phyloP scores from a whole-genome alignment of 2,329 filamentous ascomycete genomes.

The Colletotrichum sp. region DNA sequence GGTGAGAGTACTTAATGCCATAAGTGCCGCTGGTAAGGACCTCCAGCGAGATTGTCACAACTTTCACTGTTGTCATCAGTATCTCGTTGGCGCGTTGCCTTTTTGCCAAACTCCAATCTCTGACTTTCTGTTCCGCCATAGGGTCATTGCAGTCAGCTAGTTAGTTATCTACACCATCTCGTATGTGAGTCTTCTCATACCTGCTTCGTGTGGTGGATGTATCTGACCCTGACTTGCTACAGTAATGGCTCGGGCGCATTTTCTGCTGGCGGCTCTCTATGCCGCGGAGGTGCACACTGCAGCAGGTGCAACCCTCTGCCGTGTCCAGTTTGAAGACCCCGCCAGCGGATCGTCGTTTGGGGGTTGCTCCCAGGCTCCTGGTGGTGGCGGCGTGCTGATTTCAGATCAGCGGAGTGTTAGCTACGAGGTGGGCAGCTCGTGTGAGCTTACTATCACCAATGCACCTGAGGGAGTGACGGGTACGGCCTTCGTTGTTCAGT shows the following conservation, averaged over 20 bases:
- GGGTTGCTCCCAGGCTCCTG: background rate
- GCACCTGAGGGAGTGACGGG: background rate
- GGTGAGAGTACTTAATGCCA: background rate
- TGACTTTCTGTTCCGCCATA: background rate
- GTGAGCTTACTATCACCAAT: background rate
- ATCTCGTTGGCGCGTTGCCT: background rate
- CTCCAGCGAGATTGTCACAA: background rate
- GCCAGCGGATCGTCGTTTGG: background rate
- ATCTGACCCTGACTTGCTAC: background rate
- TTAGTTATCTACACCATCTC: background rate
- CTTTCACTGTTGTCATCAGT: background rate
- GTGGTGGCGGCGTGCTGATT: background rate
- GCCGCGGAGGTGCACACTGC: background rate
- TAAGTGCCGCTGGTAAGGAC: background rate
- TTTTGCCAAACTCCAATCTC: background rate
- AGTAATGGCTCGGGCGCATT: background rate
- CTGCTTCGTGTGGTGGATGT: background rate
- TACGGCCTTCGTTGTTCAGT: background rate
- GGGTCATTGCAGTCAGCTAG: background rate
- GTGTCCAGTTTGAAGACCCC: background rate
- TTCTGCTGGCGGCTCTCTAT: background rate
- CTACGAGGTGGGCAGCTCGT: background rate
- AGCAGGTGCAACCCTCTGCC: background rate
- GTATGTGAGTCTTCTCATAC: background rate
- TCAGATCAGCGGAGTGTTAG: background rate